A percentile compares a stretch with the other conserved stretches of the same genome.
phyloP scores from a whole-genome alignment of 1,139 yeast species.

The Saccharomyces hybrid region DNA sequence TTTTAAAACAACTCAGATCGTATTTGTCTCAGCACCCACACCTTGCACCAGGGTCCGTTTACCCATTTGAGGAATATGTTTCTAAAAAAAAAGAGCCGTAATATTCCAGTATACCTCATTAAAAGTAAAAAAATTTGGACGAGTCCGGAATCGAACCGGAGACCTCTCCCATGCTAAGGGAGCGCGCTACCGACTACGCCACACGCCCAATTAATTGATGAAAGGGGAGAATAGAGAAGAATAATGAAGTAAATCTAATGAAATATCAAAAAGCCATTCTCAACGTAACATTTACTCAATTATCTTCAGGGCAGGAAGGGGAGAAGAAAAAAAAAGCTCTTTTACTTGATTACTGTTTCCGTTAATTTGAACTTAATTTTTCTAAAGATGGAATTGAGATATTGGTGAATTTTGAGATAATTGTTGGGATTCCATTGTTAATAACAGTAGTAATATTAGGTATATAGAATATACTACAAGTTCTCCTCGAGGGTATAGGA shows the following conservation, averaged over 20 bases:
- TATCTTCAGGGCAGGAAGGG: too few relatives aligned
- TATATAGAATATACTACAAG: not conserved
- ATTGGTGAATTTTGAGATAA: not conserved
- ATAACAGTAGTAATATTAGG: not conserved
- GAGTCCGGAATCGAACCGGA: constrained; percentile 88
- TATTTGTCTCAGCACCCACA: not conserved
- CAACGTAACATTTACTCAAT: too few relatives aligned
- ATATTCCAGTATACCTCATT: not conserved
- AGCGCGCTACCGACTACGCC: constrained; percentile 93
- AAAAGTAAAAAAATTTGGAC: constrained; percentile 42
- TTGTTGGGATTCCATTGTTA: not conserved
- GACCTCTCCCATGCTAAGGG: constrained; percentile 89
- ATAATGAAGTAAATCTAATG: too few relatives aligned
- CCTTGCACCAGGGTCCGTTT: not conserved
- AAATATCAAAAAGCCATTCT: too few relatives aligned
- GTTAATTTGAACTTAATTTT: too few relatives aligned
- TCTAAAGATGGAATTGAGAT: not conserved
- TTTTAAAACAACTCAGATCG: not conserved
- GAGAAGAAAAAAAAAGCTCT: too few relatives aligned
- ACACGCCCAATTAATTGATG: constrained; percentile 51
- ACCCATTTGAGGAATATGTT: not conserved
- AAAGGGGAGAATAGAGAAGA: too few relatives aligned
- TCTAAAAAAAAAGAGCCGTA: not conserved
- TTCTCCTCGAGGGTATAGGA: not conserved
- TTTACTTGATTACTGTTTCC: too few relatives aligned